Percentiles rank a stretch among this genome's conserved stretches.
Evolutionary conservation across 2,329 filamentous ascomycete species (phyloP).

Genomic region (Trichoderma afroharzianum): DNA sequence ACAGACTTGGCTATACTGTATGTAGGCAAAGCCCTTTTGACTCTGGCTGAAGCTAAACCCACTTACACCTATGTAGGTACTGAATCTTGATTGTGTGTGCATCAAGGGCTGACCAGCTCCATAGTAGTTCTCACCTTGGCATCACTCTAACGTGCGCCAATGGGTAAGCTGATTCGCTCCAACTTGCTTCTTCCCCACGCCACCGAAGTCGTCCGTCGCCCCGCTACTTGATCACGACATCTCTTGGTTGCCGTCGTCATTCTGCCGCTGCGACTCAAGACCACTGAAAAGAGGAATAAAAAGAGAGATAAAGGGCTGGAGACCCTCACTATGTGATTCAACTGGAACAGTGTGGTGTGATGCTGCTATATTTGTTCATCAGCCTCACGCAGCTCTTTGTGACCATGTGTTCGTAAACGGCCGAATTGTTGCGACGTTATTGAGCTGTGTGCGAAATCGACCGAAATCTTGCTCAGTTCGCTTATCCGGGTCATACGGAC

Average conservation of each 20-base stretch:
- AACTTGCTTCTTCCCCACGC: neutral
- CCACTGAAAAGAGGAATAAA: neutral
- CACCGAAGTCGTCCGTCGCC: neutral
- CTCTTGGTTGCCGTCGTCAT: neutral
- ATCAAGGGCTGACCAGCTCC: neutral
- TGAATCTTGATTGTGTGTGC: neutral
- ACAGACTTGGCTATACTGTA: neutral
- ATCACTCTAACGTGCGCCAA: neutral
- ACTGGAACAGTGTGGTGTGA: neutral
- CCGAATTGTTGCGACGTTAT: neutral
- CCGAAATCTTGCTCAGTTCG: neutral
- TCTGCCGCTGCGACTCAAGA: neutral
- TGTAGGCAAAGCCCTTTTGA: neutral
- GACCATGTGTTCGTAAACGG: neutral
- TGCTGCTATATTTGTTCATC: neutral
- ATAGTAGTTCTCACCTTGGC: neutral
- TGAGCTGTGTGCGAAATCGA: neutral
- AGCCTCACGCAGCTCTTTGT: neutral
- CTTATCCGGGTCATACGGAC: conserved; percentile 1
- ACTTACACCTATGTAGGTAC: neutral
- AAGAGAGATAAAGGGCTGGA: neutral
- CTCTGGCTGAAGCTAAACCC: neutral
- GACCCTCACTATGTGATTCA: neutral
- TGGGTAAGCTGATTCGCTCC: neutral
- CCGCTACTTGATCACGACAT: conserved; percentile 12